A percentile compares a stretch with the other conserved stretches of the same genome.
phyloP scores from a whole-genome alignment of 2,329 filamentous ascomycete genomes.

The Cordyceps tenuipes region DNA sequence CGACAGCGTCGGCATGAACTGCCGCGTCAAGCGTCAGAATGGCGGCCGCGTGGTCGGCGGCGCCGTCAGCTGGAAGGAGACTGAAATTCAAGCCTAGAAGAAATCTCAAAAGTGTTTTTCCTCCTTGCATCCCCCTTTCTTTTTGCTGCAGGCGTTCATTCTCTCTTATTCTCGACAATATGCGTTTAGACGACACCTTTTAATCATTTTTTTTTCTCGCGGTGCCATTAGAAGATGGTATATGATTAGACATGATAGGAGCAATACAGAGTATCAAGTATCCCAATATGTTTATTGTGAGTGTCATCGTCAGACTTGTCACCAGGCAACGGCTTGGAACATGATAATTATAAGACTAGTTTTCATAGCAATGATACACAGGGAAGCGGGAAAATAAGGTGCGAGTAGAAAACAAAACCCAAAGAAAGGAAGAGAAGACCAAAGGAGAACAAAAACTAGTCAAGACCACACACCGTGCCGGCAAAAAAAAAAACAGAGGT shows the following conservation, averaged over 20 bases:
- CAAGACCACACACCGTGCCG: neutral
- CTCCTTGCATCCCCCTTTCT: neutral
- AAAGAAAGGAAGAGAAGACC: neutral
- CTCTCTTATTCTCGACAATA: neutral
- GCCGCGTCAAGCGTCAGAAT: constrained; percentile 84
- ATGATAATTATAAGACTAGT: constrained; percentile 1
- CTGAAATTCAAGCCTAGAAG: constrained; percentile 56
- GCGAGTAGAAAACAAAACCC: too few species aligned
- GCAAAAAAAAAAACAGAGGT: neutral
- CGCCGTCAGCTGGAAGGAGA: constrained; percentile 52
- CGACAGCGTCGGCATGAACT: constrained; percentile 79
- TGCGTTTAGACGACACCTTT: neutral
- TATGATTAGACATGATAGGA: neutral
- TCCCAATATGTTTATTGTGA: too few species aligned
- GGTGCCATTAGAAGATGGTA: neutral
- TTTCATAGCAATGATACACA: constrained; percentile 4
- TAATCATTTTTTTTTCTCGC: neutral
- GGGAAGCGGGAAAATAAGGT: neutral
- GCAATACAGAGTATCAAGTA: neutral
- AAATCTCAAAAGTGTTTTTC: neutral
- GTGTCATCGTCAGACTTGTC: neutral
- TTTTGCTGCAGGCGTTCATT: neutral
- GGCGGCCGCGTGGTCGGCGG: constrained; percentile 56
- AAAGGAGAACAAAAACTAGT: neutral
- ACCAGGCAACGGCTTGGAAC: neutral